phyloP scores from a whole-genome alignment of 129 eudicot genomes.

The Smallanthus sonchifolius region DNA sequence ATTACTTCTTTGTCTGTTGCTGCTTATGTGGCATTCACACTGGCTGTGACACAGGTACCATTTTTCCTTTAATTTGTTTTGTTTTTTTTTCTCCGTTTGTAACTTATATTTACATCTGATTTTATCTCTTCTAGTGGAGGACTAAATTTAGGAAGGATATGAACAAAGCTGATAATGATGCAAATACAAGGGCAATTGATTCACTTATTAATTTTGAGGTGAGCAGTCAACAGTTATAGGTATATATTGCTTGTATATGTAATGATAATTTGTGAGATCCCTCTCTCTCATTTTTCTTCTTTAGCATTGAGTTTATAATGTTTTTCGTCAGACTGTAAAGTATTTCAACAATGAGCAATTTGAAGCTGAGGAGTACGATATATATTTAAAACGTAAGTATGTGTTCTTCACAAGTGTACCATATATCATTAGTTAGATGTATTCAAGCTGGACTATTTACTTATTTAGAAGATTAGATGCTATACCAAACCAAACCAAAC shows the following conservation, averaged over 20 bases:
- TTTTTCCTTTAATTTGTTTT: neutral
- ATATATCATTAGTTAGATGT: neutral
- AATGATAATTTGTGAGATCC: neutral
- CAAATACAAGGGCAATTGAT: conserved; percentile 90
- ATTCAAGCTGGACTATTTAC: neutral
- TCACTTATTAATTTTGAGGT: conserved; percentile 96
- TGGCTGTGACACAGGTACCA: conserved; percentile 80
- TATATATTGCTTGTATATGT: neutral
- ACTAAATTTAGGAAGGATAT: conserved; percentile 89
- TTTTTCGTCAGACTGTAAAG: conserved; percentile 71
- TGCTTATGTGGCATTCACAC: conserved; percentile 75
- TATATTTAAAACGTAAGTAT: conserved; percentile 67
- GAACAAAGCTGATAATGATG: conserved; percentile 98
- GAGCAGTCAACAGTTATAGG: conserved; percentile 19
- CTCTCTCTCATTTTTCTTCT: neutral
- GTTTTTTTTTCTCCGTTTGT: neutral
- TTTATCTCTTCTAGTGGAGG: conserved; percentile 66
- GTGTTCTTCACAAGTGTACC: conserved; percentile 9
- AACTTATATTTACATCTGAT: neutral
- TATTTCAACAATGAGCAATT: conserved; percentile 86
- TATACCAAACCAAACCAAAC: no score
- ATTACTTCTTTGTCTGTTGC: conserved; percentile 91
- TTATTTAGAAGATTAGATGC: neutral
- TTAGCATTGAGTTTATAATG: neutral
- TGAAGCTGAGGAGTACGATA: conserved; percentile 85